Conservation (phyloP, 768 basidiomycete genomes). For the Termitomyces sp. region DNA sequence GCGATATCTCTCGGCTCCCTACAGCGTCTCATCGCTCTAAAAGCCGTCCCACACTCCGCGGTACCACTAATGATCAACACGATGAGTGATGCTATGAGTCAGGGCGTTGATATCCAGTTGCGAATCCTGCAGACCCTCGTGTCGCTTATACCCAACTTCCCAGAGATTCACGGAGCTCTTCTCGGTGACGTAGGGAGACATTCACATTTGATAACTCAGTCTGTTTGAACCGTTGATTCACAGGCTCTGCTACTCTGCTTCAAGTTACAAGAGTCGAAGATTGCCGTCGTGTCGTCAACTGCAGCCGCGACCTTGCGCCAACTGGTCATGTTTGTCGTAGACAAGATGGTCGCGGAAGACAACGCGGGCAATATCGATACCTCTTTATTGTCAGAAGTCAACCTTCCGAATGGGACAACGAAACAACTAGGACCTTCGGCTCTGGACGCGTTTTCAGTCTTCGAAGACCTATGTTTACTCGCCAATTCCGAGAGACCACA, state of each 20-base stretch:
- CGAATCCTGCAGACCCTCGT: constrained; percentile 91
- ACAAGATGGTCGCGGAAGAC: constrained; percentile 87
- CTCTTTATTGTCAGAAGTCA: constrained; percentile 36
- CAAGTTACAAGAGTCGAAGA: constrained; percentile 91
- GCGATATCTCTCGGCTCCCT: constrained; percentile 89
- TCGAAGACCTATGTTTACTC: constrained; percentile 90
- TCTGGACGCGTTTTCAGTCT: constrained; percentile 80
- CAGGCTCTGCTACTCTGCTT: constrained; percentile 93
- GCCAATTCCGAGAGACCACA: constrained; percentile 77
- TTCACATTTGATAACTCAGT: background rate
- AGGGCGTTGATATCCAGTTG: constrained; percentile 96
- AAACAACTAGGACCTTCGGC: constrained; percentile 70
- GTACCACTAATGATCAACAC: constrained; percentile 80
- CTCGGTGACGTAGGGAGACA: constrained; percentile 66
- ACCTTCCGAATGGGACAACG: constrained; percentile 66
- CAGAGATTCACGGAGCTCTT: constrained; percentile 72
- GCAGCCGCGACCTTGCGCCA: constrained; percentile 95
- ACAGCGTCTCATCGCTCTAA: constrained; percentile 84
- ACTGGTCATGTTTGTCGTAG: constrained; percentile 96
- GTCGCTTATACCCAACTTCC: constrained; percentile 86
- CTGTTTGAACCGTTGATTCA: background rate
- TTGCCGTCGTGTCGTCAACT: constrained; percentile 94
- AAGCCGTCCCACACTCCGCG: constrained; percentile 77
- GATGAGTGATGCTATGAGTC: constrained; percentile 83
- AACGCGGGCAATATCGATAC: constrained; percentile 31